A percentile compares a stretch with the other conserved stretches of the same genome.
phyloP scores from a whole-genome alignment of 202 grass and related monocot genomes.

The Brachypodium distachyon region DNA sequence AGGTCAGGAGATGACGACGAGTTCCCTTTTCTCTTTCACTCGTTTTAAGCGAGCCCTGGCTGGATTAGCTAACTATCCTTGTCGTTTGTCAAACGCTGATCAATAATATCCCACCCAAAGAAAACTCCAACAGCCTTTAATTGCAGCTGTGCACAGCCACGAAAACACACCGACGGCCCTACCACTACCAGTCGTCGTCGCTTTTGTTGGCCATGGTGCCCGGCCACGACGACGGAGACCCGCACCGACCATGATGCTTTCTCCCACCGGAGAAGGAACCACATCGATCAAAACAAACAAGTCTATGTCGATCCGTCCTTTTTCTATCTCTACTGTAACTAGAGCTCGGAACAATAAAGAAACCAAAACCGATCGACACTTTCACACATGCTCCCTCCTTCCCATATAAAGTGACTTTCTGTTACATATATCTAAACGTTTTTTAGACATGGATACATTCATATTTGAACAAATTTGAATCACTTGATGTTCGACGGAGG shows the following conservation, averaged over 20 bases:
- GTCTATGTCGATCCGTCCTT: not conserved
- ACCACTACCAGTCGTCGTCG: constrained; percentile 3
- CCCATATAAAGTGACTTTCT: too few relatives aligned
- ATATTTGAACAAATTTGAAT: too few relatives aligned
- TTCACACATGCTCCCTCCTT: too few relatives aligned
- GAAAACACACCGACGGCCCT: not conserved
- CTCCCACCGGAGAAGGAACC: constrained; percentile 11
- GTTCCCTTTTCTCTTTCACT: not conserved
- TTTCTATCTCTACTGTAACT: not conserved
- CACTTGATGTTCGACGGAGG: too few relatives aligned
- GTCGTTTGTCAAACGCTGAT: constrained; percentile 6
- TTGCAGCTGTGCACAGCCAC: not conserved
- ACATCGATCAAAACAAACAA: not conserved
- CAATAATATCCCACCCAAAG: not conserved
- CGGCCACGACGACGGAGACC: constrained; percentile 8
- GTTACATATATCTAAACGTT: too few relatives aligned
- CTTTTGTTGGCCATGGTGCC: constrained; percentile 16
- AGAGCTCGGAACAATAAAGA: not conserved
- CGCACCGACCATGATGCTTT: constrained; percentile 34
- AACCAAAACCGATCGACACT: too few relatives aligned
- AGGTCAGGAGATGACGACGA: not conserved
- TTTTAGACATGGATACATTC: too few relatives aligned
- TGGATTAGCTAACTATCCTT: not conserved
- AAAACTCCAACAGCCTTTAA: not conserved
- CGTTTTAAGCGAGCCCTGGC: not conserved